Conservation (phyloP, 768 basidiomycete species). For the Calocera viscosa region DNA sequence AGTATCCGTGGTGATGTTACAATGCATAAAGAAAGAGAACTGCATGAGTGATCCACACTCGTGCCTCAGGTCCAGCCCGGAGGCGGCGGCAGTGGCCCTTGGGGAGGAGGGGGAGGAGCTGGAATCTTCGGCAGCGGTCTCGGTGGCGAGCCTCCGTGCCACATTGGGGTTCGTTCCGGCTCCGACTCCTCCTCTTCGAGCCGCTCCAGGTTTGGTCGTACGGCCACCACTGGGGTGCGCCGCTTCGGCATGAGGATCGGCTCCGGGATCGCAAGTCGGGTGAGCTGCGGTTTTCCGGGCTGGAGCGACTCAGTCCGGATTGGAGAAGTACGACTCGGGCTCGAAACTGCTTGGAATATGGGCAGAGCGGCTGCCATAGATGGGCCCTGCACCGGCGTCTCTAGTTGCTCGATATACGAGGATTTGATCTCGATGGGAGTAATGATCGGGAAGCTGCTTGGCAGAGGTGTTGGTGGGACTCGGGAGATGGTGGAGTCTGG, state of each 20-base stretch:
- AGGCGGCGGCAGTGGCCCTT: neutral
- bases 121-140: conserved; percentile 2
- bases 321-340: neutral
- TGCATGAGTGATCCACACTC: neutral
- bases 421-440: neutral
- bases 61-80: neutral
- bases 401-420: neutral
- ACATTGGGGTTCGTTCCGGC: neutral
- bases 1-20: neutral
- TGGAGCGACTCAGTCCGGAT: neutral
- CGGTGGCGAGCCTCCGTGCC: neutral
- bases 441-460: neutral
- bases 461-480: neutral
- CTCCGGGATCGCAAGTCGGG: neutral
- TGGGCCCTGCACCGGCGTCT: neutral
- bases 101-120: neutral
- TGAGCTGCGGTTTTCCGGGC: neutral
- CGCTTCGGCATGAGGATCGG: neutral
- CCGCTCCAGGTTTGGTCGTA: neutral
- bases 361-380: neutral
- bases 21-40: neutral
- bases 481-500: conserved; percentile 3
- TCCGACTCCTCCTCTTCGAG: conserved; percentile 4
- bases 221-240: neutral
- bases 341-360: neutral